phyloP scores from a whole-genome alignment of 768 basidiomycete genomes.

The Tephrocybe rancida region DNA sequence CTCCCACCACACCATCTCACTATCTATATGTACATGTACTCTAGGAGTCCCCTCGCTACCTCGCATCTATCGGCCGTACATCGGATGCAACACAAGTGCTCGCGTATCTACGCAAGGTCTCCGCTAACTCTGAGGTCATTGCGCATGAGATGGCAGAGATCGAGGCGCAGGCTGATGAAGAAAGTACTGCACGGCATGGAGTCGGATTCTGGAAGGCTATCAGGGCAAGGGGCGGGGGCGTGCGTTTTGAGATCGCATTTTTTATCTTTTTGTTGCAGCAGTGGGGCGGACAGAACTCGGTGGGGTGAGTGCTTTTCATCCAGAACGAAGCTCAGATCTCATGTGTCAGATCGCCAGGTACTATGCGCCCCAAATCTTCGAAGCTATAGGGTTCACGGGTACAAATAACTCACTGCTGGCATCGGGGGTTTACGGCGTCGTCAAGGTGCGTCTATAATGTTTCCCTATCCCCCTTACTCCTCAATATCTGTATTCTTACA shows the following conservation, averaged over 20 bases:
- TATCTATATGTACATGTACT: neutral
- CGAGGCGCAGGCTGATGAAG: conserved; percentile 77
- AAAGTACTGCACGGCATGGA: conserved; percentile 63
- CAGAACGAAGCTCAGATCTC: neutral
- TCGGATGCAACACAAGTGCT: conserved; percentile 59
- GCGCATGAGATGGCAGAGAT: conserved; percentile 79
- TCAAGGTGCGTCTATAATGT: neutral
- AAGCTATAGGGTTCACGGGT: conserved; percentile 68
- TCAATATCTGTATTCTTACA: conserved; percentile 39
- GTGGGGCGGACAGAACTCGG: conserved; percentile 84
- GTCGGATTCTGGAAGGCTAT: conserved; percentile 72
- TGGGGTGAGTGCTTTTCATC: conserved; percentile 40
- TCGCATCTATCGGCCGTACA: conserved; percentile 62
- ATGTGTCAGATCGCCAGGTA: conserved; percentile 54
- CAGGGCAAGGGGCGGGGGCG: conserved; percentile 76
- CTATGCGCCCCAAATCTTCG: conserved; percentile 76
- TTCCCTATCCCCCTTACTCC: neutral
- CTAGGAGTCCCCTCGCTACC: conserved; percentile 77
- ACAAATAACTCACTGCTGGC: conserved; percentile 65
- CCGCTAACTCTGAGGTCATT: conserved; percentile 44
- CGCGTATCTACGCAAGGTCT: conserved; percentile 60
- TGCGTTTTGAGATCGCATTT: conserved; percentile 83
- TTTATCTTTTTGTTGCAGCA: conserved; percentile 81
- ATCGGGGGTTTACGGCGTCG: conserved; percentile 62
- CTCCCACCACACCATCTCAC: conserved; percentile 14